Conservation (phyloP, 306 rosid genomes). For the Amphicarpaea edgeworthii region DNA sequence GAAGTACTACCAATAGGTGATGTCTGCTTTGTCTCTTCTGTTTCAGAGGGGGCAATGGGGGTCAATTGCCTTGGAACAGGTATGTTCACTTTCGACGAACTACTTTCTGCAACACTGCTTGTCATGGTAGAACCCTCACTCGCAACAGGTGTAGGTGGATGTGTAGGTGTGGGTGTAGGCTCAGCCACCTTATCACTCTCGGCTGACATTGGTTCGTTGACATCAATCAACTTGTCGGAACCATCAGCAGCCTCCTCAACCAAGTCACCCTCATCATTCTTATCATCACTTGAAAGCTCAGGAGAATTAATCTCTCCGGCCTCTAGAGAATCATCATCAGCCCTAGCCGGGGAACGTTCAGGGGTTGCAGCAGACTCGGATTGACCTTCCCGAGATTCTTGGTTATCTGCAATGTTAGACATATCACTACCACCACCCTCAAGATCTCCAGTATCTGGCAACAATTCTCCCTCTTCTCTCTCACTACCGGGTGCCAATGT, state of each 20-base stretch:
- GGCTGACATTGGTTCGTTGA: conserved; percentile 53
- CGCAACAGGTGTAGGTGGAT: conserved; percentile 47
- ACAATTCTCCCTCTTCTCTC: conserved; percentile 90
- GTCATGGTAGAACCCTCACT: conserved; percentile 50
- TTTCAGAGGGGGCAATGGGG: conserved; percentile 46
- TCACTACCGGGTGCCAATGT: conserved; percentile 58
- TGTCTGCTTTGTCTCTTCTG: conserved; percentile 60
- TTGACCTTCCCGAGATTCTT: conserved; percentile 69
- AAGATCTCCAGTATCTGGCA: conserved; percentile 66
- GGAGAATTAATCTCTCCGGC: conserved; percentile 70
- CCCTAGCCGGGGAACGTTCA: conserved; percentile 66
- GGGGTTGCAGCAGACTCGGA: conserved; percentile 68
- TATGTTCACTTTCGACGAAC: conserved; percentile 50
- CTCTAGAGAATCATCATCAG: conserved; percentile 72
- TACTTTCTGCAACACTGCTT: conserved; percentile 51
- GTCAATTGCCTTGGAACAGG: conserved; percentile 51
- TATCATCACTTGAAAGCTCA: conserved; percentile 69
- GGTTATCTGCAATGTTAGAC: conserved; percentile 50
- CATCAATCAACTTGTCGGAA: conserved; percentile 73
- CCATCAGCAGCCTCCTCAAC: conserved; percentile 77
- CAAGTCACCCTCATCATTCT: conserved; percentile 69
- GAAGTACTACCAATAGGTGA: conserved; percentile 58
- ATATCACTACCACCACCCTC: conserved; percentile 64
- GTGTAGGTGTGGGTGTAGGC: no score
- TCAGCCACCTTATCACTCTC: conserved; percentile 70